Conservation (phyloP, 176 grass and related monocot species). For the Puccinellia tenuiflora region DNA sequence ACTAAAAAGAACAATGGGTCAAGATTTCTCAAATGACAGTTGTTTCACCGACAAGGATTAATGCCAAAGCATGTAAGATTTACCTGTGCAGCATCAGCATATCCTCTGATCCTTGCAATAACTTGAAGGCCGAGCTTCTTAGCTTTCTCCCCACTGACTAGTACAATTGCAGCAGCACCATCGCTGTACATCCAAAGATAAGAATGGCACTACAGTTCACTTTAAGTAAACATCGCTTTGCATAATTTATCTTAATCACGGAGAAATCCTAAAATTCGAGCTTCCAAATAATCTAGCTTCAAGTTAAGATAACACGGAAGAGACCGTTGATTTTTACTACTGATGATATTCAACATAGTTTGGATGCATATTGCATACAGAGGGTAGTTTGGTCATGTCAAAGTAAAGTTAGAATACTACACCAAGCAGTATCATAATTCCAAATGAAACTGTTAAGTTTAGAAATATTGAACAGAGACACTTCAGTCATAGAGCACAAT, state of each 20-base stretch:
- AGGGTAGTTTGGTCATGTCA: background rate
- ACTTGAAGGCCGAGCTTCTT: slow-evolving; percentile 66
- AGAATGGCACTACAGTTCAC: slow-evolving; percentile 1
- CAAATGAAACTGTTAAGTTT: background rate
- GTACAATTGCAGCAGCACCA: slow-evolving; percentile 86
- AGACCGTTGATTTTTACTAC: background rate
- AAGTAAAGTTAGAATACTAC: background rate
- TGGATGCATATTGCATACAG: background rate
- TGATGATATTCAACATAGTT: background rate
- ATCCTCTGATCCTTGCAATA: slow-evolving; percentile 85
- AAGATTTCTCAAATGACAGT: background rate
- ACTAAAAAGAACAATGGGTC: background rate
- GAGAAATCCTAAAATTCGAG: background rate
- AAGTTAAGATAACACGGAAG: background rate
- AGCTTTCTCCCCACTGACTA: slow-evolving; percentile 86
- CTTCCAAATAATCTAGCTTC: background rate
- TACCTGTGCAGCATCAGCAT: slow-evolving; percentile 95
- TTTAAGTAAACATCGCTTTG: background rate
- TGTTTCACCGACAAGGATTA: background rate
- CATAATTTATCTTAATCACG: background rate
- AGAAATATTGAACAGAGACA: background rate
- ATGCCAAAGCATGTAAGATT: background rate
- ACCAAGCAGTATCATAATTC: background rate
- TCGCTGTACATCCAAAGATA: slow-evolving; percentile 45
- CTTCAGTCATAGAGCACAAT: background rate